Percentiles rank a stretch among this genome's conserved stretches.
Evolutionary conservation across 192 early-diverging fungal species (phyloP).

Genomic region (Podila clonocystis): DNA sequence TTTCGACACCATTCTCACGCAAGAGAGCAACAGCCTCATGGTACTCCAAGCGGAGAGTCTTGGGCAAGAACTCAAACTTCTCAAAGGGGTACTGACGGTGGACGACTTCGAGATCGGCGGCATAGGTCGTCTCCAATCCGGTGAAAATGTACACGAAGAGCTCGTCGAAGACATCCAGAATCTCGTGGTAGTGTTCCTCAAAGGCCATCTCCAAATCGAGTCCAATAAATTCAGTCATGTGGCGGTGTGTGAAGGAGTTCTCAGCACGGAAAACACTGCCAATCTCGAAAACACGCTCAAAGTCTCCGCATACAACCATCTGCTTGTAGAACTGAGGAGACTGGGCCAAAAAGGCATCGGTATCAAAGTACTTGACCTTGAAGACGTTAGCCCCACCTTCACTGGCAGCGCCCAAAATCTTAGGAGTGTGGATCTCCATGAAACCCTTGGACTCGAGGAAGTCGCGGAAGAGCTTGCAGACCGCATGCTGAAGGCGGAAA

Average conservation of each 20-base stretch:
- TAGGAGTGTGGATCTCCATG: constrained; percentile 98
- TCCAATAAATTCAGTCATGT: constrained; percentile 99
- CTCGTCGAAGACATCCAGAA: constrained; percentile 91
- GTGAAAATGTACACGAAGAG: constrained; percentile 94
- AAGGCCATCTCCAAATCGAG: constrained; percentile 99
- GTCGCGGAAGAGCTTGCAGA: constrained; percentile 95
- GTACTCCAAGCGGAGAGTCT: constrained; percentile 86
- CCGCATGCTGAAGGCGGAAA: constrained; percentile 96
- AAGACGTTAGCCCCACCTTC: constrained; percentile 99
- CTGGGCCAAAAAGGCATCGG: constrained; percentile 92
- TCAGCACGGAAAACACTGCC: constrained; percentile 97
- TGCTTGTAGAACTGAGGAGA: constrained; percentile 99
- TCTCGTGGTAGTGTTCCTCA: constrained; percentile 99
- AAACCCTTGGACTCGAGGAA: constrained; percentile 85
- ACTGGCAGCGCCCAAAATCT: constrained; percentile 90
- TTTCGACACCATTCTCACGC: constrained; percentile 86
- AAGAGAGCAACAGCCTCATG: constrained; percentile 91
- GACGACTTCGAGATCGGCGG: constrained; percentile 86
- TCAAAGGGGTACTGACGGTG: constrained; percentile 92
- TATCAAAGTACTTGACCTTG: constrained; percentile 95
- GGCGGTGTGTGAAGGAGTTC: constrained; percentile 96
- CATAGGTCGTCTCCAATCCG: constrained; percentile 84
- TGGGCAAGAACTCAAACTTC: constrained; percentile 86
- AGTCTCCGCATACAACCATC: constrained; percentile 97
- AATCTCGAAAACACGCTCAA: constrained; percentile 98